Conservation (phyloP, 805 yeast species). For the Starmera caribaea region DNA sequence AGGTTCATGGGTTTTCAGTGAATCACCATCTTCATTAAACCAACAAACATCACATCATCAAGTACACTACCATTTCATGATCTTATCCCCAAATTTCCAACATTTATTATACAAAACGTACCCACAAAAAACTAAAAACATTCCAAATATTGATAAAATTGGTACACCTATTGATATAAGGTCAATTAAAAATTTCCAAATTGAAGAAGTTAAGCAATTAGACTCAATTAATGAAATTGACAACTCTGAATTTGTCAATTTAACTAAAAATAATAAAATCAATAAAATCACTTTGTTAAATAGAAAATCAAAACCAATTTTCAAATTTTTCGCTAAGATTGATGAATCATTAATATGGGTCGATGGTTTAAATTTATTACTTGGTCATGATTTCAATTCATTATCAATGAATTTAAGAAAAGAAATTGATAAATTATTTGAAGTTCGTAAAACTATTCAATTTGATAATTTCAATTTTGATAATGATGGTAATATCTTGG, state of each 20-base stretch:
- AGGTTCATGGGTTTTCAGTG: conserved; percentile 76
- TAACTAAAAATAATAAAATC: conserved; percentile 47
- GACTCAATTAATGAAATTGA: conserved; percentile 26
- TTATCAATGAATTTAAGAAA: conserved; percentile 33
- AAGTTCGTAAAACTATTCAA: conserved; percentile 40
- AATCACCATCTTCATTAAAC: conserved; percentile 31
- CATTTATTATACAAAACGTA: conserved; percentile 53
- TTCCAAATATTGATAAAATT: conserved; percentile 54
- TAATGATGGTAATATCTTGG: conserved; percentile 10
- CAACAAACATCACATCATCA: conserved; percentile 14
- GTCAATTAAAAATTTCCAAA: conserved; percentile 40
- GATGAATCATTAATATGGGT: conserved; percentile 66
- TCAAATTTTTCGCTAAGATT: conserved; percentile 61
- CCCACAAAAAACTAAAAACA: conserved; percentile 30
- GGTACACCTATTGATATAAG: conserved; percentile 40
- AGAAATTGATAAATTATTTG: conserved; percentile 34
- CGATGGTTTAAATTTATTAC: conserved; percentile 58
- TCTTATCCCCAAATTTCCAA: conserved; percentile 59
- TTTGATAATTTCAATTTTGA: conserved; percentile 29
- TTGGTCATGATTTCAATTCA: conserved; percentile 22
- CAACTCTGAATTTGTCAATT: conserved; percentile 38
- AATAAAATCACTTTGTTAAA: conserved; percentile 45
- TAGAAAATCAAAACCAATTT: conserved; percentile 29
- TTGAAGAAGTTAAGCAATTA: conserved; percentile 37
- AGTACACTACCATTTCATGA: conserved; percentile 36